Evolutionary conservation across 768 basidiomycete species (phyloP).

Genomic region (Phlebiopsis gigantea): DNA sequence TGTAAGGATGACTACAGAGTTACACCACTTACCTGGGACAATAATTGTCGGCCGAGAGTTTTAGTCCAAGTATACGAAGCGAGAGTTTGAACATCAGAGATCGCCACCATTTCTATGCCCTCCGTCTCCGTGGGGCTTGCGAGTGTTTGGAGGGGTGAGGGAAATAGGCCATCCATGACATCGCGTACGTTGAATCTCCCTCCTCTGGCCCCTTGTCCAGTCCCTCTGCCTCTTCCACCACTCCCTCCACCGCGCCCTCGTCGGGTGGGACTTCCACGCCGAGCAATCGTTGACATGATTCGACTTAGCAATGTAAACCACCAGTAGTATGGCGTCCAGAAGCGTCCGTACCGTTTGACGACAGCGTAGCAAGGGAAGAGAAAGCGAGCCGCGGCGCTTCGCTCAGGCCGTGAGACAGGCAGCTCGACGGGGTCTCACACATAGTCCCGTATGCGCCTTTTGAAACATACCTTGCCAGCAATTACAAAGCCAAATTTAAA

Average conservation of each 20-base stretch:
- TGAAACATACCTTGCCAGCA: background rate
- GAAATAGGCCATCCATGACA: background rate
- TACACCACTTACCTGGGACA: conserved; percentile 23
- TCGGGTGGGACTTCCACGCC: background rate
- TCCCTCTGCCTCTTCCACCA: background rate
- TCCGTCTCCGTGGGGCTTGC: background rate
- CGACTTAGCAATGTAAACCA: background rate
- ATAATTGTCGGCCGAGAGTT: conserved; percentile 20
- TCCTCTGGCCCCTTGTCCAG: background rate
- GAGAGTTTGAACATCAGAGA: conserved; percentile 20
- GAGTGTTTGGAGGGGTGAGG: background rate
- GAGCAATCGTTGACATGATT: background rate
- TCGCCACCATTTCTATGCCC: background rate
- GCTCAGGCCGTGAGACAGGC: background rate
- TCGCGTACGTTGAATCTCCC: background rate
- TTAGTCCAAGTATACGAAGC: conserved; percentile 28
- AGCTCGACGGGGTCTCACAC: background rate
- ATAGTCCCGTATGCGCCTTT: background rate
- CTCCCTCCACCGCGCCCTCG: background rate
- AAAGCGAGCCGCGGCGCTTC: background rate
- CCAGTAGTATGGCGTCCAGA: background rate
- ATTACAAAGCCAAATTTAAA: background rate
- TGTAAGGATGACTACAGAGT: background rate
- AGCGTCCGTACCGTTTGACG: background rate
- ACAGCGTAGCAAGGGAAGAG: background rate